phyloP scores from a whole-genome alignment of 202 grass and related monocot genomes.

The Dendrocalamus latiflorus region DNA sequence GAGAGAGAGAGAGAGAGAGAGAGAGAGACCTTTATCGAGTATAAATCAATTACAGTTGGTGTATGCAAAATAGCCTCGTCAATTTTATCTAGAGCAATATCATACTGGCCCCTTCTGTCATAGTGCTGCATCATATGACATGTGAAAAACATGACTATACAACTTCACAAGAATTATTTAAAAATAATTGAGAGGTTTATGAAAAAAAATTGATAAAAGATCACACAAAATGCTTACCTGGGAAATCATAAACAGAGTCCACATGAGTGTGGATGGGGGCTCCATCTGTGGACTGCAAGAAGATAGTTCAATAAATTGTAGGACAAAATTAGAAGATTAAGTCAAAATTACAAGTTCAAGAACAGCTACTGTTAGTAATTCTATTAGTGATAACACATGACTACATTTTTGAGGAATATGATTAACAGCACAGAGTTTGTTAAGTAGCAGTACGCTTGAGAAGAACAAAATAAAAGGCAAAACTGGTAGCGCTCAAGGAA shows the following conservation, averaged over 20 bases:
- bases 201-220: slow-evolving; percentile 24
- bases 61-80: slow-evolving; percentile 92
- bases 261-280: slow-evolving; percentile 90
- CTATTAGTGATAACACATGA: not conserved
- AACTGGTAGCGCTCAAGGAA: too few species aligned
- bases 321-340: slow-evolving; percentile 10
- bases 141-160: slow-evolving; percentile 13
- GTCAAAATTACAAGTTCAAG: not conserved
- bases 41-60: slow-evolving; percentile 97
- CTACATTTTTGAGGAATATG: not conserved
- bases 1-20: not conserved
- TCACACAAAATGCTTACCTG: slow-evolving; percentile 67
- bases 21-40: slow-evolving; percentile 77
- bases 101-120: slow-evolving; percentile 82
- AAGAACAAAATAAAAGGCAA: not conserved
- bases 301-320: slow-evolving; percentile 16
- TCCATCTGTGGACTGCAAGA: slow-evolving; percentile 68
- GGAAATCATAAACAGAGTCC: slow-evolving; percentile 88
- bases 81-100: slow-evolving; percentile 80
- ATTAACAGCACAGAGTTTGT: not conserved
- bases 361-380: not conserved
- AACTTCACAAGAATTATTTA: slow-evolving; percentile 1
- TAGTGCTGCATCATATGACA: slow-evolving; percentile 74
- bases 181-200: slow-evolving; percentile 3
- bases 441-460: not conserved